Evolutionary conservation across 1,284 basidiomycete genomes (phyloP).

Genomic region (Cutaneotrichosporon cavernicola): DNA sequence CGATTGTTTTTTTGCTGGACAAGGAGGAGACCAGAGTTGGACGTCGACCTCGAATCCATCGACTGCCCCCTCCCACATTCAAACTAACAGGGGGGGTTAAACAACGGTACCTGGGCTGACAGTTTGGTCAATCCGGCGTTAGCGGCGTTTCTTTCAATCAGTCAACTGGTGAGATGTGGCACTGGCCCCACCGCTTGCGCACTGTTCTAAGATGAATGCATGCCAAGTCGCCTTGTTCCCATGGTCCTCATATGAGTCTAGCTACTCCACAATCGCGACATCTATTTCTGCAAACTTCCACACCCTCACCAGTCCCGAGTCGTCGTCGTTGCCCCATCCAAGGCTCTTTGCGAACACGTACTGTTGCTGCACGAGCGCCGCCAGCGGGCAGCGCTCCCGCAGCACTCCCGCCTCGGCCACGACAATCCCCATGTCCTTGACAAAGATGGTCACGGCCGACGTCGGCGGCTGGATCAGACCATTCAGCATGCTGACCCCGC

Average conservation of each 20-base stretch:
- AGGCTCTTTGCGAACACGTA: slow-evolving; percentile 15
- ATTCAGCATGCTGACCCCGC: slow-evolving; percentile 27
- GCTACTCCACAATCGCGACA: not conserved
- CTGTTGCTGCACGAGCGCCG: slow-evolving; percentile 23
- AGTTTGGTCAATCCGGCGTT: not conserved
- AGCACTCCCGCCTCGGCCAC: slow-evolving; percentile 19
- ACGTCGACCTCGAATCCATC: slow-evolving; percentile 9
- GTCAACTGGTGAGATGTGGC: not conserved
- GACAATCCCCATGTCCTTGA: slow-evolving; percentile 30
- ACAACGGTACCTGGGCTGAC: not conserved
- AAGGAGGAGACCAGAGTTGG: slow-evolving; percentile 12
- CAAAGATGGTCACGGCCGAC: slow-evolving; percentile 20
- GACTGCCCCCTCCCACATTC: not conserved
- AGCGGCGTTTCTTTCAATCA: not conserved
- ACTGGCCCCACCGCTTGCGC: not conserved
- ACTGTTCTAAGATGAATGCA: not conserved
- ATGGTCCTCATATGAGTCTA: not conserved
- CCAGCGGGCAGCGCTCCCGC: slow-evolving; percentile 14
- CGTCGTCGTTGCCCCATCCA: slow-evolving; percentile 31
- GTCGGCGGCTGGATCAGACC: slow-evolving; percentile 26
- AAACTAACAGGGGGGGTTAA: not conserved
- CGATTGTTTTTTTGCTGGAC: slow-evolving; percentile 20
- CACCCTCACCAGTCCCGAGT: slow-evolving; percentile 18
- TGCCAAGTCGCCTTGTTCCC: not conserved
- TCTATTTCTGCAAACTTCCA: slow-evolving; percentile 10